phyloP scores from a whole-genome alignment of 208 protist genomes.

The Acanthamoeba divionensis region DNA sequence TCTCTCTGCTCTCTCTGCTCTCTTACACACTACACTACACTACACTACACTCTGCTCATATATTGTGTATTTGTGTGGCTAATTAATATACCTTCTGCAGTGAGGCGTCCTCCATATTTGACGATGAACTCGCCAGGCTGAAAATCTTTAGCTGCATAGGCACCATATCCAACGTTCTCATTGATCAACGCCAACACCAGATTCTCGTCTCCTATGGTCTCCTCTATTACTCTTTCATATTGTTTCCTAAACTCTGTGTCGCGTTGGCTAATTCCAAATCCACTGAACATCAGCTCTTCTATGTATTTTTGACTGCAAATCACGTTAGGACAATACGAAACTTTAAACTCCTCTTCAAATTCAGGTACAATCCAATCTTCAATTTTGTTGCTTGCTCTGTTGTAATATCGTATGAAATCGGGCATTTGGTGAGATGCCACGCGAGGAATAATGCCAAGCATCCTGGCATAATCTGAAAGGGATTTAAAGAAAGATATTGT shows the following conservation, averaged over 20 bases:
- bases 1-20: too few relatives aligned
- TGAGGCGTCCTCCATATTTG: slow-evolving; percentile 9
- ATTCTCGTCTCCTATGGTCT: neutral
- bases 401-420: neutral
- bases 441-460: slow-evolving; percentile 29
- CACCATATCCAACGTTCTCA: slow-evolving; percentile 6
- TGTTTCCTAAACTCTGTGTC: slow-evolving; percentile 38
- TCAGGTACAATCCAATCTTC: neutral
- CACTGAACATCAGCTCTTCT: slow-evolving; percentile 52
- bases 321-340: neutral
- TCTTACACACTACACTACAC: too few relatives aligned
- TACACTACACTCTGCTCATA: too few relatives aligned
- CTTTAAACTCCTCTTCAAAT: neutral
- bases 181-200: slow-evolving; percentile 31
- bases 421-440: slow-evolving; percentile 21
- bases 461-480: slow-evolving; percentile 25
- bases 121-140: slow-evolving; percentile 29
- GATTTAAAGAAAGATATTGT: neutral
- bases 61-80: too few relatives aligned
- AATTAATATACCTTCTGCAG: slow-evolving; percentile 29
- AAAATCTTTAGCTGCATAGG: slow-evolving; percentile 27
- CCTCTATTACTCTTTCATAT: neutral
- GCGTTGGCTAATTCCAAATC: neutral
- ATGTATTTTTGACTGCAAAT: slow-evolving; percentile 26
- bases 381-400: neutral